Evolutionary conservation across 805 yeast species (phyloP), one percentile per base, ranked within the genome.

Genomic region (Cyberlindnera subsufficiens): DNA sequence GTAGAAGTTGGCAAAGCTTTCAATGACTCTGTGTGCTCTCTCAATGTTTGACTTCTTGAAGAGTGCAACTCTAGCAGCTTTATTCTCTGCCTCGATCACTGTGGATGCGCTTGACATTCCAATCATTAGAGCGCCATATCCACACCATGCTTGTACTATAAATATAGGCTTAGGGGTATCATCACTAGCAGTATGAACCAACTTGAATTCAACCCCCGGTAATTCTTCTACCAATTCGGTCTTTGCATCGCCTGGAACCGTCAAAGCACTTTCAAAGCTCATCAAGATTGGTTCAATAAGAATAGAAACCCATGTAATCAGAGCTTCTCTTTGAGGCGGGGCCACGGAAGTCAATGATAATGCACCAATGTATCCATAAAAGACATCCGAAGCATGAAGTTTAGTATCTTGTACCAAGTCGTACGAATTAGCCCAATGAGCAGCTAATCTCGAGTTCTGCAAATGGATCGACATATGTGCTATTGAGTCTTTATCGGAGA

Each of bases 251-350:
- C 15, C 19, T 25, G 36, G 25, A 20, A 25, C 32, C 6, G 30
- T 31, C 15, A 16, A 35, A 8, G 39, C 16, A 10, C 19, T 32
- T 25, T 43, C 46, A 16, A 32, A 37, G 8, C 32, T 35, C 27
- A 39, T 16, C 22, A 39, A 33, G 6, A 43, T 39, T 6, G 46
- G 46, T 31, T 43, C 46, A 34, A 43, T 43, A 16, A 43, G 17
- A 13, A 39, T 29, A 5, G 42, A 25, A 3, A 31, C 10, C 29
- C 32, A 40, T n/a, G 18, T 31, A 17, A 19, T 32, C 6, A 39
- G 4, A 3, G 8, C 15, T 9, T 9, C 13, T 19, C 17, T n/a
- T 4, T 39, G 38, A 7, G 13, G 6, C 17, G 27, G 20, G 2
- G 25, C 15, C 1, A 37, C 34, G 30, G 16, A 19, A 6, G 39